phyloP scores from a whole-genome alignment of 139 green algal species.

The Mychonastes homosphaera region DNA sequence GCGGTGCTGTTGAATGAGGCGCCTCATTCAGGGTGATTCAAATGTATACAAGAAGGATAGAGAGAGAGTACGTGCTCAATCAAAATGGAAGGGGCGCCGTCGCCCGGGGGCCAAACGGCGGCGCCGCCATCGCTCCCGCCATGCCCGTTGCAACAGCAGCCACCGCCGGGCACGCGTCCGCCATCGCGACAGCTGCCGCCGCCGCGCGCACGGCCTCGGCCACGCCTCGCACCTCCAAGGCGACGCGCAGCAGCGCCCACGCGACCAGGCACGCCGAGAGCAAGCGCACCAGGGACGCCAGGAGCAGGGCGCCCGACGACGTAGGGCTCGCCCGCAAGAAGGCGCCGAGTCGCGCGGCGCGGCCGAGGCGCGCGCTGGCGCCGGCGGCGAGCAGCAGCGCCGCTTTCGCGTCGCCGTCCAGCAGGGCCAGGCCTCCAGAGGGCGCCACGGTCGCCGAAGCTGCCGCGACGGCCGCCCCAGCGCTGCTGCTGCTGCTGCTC shows the following conservation, averaged over 20 bases:
- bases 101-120: too few species aligned
- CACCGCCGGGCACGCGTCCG: neutral
- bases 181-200: too few species aligned
- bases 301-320: neutral
- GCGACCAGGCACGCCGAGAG: too few species aligned
- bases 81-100: neutral
- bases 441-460: neutral
- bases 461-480: neutral
- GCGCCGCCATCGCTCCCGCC: neutral
- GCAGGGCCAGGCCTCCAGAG: neutral
- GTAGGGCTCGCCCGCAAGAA: neutral
- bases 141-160: neutral
- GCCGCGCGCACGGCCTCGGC: too few species aligned
- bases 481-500: neutral
- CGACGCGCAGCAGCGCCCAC: too few species aligned
- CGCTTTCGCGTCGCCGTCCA: neutral
- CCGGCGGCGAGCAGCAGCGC: conserved; percentile 3
- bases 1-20: neutral
- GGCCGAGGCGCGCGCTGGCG: neutral
- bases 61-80: neutral
- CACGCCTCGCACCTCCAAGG: too few species aligned
- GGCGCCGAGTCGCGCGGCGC: neutral
- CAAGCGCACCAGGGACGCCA: too few species aligned
- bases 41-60: too few species aligned
- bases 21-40: too few species aligned